phyloP scores from a whole-genome alignment of 192 early-diverging fungal species.

The Dissophora ornata region DNA sequence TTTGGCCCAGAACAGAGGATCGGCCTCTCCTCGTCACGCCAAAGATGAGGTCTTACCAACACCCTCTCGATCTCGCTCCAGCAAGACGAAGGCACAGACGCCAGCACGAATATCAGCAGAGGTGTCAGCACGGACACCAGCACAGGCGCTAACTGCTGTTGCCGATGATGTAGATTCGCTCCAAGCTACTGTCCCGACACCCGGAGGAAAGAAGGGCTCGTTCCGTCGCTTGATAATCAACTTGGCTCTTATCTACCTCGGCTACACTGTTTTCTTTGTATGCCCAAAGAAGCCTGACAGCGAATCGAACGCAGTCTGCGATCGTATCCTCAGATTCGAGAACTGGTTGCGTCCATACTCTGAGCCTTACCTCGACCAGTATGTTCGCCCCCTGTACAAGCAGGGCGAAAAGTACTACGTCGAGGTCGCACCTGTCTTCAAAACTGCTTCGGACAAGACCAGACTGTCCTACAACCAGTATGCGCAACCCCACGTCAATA shows the following conservation, averaged over 20 bases:
- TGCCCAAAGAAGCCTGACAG: conserved; percentile 13
- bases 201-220: not conserved
- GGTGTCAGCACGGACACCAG: too few species aligned
- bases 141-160: conserved; percentile 5
- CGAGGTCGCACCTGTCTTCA: conserved; percentile 23
- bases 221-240: conserved; percentile 16
- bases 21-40: conserved; percentile 21
- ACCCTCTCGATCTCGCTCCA: not conserved
- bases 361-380: conserved; percentile 38
- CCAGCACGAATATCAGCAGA: too few species aligned
- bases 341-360: conserved; percentile 40
- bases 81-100: not conserved
- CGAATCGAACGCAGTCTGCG: conserved; percentile 16
- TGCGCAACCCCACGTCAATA: conserved; percentile 37
- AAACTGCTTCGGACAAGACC: conserved; percentile 25
- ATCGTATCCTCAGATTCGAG: not conserved
- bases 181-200: conserved; percentile 1
- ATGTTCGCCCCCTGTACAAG: conserved; percentile 30
- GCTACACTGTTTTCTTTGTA: conserved; percentile 43
- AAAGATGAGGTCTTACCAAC: conserved; percentile 8
- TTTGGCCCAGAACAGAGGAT: conserved; percentile 14
- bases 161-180: not conserved
- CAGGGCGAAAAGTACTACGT: conserved; percentile 30
- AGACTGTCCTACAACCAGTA: conserved; percentile 26
- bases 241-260: conserved; percentile 24